phyloP scores from a whole-genome alignment of 345 rosid genomes.

The Salix viminalis region DNA sequence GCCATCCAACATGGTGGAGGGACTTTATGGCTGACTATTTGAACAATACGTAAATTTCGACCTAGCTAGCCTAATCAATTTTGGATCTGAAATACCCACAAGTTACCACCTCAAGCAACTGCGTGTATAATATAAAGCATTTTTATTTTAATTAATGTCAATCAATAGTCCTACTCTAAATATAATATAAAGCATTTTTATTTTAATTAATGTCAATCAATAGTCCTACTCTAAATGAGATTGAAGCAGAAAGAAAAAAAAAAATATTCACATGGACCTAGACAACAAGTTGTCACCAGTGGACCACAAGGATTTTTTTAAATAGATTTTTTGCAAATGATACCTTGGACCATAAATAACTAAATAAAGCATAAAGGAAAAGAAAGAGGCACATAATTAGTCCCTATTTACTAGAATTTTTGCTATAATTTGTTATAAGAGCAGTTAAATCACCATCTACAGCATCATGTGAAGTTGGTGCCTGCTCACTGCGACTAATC shows the following conservation, averaged over 20 bases:
- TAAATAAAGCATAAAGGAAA: neutral
- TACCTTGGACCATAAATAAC: neutral
- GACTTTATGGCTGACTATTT: neutral
- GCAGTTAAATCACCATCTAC: conserved; percentile 58
- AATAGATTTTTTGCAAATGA: neutral
- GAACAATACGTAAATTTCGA: neutral
- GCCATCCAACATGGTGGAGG: neutral
- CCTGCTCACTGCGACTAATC: conserved; percentile 57
- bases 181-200: neutral
- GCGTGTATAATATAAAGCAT: neutral
- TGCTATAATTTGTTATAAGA: neutral
- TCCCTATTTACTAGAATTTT: neutral
- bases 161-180: neutral
- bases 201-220: neutral
- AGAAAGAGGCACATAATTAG: neutral
- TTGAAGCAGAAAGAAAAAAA: neutral
- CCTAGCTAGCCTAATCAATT: neutral
- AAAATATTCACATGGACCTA: neutral
- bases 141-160: neutral
- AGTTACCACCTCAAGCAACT: neutral
- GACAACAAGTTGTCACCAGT: neutral
- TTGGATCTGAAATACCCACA: neutral
- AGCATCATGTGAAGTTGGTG: conserved; percentile 64
- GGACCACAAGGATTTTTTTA: neutral
- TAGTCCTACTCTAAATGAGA: neutral